phyloP scores from a whole-genome alignment of 805 yeast genomes.

The Kluyveromyces dobzhanskii region DNA sequence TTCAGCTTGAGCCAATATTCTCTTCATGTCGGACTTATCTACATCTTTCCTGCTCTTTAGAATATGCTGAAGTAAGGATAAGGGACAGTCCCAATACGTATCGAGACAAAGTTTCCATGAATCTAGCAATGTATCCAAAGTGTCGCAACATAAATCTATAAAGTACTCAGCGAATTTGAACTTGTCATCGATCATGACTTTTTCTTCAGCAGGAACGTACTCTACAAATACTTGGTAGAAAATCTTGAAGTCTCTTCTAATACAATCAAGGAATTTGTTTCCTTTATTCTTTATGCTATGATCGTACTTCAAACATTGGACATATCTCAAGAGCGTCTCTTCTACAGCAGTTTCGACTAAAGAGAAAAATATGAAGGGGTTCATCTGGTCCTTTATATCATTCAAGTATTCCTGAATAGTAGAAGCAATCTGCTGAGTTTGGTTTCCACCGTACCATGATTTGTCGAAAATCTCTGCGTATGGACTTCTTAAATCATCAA shows the following conservation, averaged over 20 bases:
- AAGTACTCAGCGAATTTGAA: slow-evolving; percentile 55
- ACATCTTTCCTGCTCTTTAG: slow-evolving; percentile 38
- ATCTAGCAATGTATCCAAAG: slow-evolving; percentile 38
- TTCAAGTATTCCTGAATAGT: slow-evolving; percentile 68
- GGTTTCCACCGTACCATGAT: slow-evolving; percentile 55
- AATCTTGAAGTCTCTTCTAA: slow-evolving; percentile 52
- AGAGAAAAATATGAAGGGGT: slow-evolving; percentile 45
- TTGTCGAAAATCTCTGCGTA: slow-evolving; percentile 56
- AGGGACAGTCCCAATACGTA: slow-evolving; percentile 70
- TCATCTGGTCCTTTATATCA: slow-evolving; percentile 49
- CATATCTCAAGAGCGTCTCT: slow-evolving; percentile 41
- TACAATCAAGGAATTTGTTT: slow-evolving; percentile 39
- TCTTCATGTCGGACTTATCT: slow-evolving; percentile 24
- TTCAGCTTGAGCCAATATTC: slow-evolving; percentile 14
- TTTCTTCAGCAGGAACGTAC: slow-evolving; percentile 31
- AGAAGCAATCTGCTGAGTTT: slow-evolving; percentile 55
- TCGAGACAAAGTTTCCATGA: slow-evolving; percentile 56
- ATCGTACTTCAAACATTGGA: slow-evolving; percentile 37
- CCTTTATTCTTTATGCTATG: slow-evolving; percentile 36
- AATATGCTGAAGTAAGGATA: slow-evolving; percentile 58
- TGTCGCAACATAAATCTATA: slow-evolving; percentile 45
- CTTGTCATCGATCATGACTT: slow-evolving; percentile 36
- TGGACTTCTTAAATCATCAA: slow-evolving; percentile 62
- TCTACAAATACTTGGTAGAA: slow-evolving; percentile 47
- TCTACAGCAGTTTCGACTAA: slow-evolving; percentile 46